Evolutionary conservation across 2,329 filamentous ascomycete genomes (phyloP).

Genomic region (Exophiala dermatitidis): DNA sequence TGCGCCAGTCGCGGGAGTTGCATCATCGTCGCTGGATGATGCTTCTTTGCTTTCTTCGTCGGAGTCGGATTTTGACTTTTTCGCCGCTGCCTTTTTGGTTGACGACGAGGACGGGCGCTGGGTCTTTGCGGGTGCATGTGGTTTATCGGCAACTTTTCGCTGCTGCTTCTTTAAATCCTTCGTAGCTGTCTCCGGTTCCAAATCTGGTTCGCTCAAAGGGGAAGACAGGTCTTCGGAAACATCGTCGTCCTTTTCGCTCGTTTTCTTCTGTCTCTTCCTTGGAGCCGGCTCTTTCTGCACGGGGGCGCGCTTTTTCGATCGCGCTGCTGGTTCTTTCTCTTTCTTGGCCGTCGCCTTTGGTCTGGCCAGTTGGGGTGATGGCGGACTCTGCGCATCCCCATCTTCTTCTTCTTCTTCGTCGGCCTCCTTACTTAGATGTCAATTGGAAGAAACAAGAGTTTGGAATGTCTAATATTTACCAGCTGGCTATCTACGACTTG

Average conservation of each 20-base stretch:
- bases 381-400: no score
- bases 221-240: slow-evolving; percentile 22
- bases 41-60: slow-evolving; percentile 6
- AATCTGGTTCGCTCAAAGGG: slow-evolving; percentile 11
- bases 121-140: slow-evolving; percentile 5
- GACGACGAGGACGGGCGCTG: slow-evolving; percentile 15
- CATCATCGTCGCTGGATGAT: neutral
- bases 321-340: neutral
- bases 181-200: slow-evolving; percentile 7
- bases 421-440: slow-evolving; percentile 27
- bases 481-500: slow-evolving; percentile 48
- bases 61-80: slow-evolving; percentile 13
- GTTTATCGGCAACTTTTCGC: slow-evolving; percentile 2
- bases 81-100: slow-evolving; percentile 16
- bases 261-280: slow-evolving; percentile 18
- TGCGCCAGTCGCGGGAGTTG: neutral
- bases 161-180: neutral
- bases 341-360: slow-evolving; percentile 3
- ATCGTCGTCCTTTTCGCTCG: slow-evolving; percentile 5
- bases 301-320: slow-evolving; percentile 17
- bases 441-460: neutral
- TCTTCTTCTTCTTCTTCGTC: slow-evolving; percentile 27
- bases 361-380: slow-evolving; percentile 7
- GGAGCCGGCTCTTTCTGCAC: slow-evolving; percentile 8
- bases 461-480: slow-evolving; percentile 29